A percentile compares a stretch with the other conserved stretches of the same genome.
These are phyloP conservation scores for Geranium brycei DNA, from an alignment of 345 rosid species.

Conservation along the genomic window DNA sequence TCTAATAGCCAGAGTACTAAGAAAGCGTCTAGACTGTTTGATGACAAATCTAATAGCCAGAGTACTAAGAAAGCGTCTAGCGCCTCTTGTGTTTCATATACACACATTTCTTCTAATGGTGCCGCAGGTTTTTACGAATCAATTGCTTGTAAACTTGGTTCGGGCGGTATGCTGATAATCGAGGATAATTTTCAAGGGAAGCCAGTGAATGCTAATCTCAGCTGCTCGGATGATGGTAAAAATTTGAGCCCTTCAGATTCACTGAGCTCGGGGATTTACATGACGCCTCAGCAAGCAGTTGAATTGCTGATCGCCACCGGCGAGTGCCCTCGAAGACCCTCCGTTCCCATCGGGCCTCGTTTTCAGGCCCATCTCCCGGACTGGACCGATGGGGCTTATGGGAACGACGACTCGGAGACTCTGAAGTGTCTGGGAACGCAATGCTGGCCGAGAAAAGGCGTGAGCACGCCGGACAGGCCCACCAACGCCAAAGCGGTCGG, in stretches of 20 bases:
- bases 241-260: conserved; percentile 2
- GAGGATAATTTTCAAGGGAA: conserved; percentile 6
- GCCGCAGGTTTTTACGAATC: conserved; percentile 4
- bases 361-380: conserved; percentile 38
- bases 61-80: conserved; percentile 12
- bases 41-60: conserved; percentile 12
- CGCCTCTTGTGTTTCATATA: conserved; percentile 5
- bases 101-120: conserved; percentile 2
- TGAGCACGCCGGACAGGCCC: conserved; percentile 1
- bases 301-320: conserved; percentile 3
- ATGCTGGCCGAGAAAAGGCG: conserved; percentile 29
- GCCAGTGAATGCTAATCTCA: conserved; percentile 1
- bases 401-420: conserved; percentile 20
- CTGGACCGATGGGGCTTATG: conserved; percentile 17
- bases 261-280: conserved; percentile 3
- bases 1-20: conserved; percentile 11
- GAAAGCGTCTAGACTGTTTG: conserved; percentile 7
- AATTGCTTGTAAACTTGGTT: background rate
- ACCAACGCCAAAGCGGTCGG: conserved; percentile 17
- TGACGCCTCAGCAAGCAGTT: conserved; percentile 2
- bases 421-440: conserved; percentile 32
- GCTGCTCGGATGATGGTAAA: background rate
- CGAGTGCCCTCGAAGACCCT: conserved; percentile 11
- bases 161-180: background rate
- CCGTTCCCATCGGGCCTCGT: conserved; percentile 30